A percentile compares a stretch with the other conserved stretches of the same genome.
Evolutionary conservation across 108 stramenopile species (phyloP).

Genomic region (Fistulifera pelliculosa): DNA sequence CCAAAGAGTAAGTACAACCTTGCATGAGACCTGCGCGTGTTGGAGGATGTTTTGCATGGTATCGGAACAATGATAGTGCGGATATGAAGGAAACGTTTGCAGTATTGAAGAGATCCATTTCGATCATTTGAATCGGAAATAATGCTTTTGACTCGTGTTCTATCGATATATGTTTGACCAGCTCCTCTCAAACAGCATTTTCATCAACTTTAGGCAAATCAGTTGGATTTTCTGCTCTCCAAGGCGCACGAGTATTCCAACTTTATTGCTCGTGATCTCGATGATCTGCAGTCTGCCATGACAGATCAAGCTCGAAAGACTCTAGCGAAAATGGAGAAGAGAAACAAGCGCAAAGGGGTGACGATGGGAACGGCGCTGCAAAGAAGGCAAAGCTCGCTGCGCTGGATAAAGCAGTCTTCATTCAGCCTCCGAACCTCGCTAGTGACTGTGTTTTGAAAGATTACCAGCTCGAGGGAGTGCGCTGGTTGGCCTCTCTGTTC

Average conservation of each 20-base stretch:
- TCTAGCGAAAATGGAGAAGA: slow-evolving; percentile 33
- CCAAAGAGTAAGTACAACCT: slow-evolving; percentile 36
- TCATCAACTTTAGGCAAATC: slow-evolving; percentile 30
- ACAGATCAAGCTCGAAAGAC: slow-evolving; percentile 39
- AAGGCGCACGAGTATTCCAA: slow-evolving; percentile 80
- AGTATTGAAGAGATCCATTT: too few species aligned
- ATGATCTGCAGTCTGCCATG: slow-evolving; percentile 67
- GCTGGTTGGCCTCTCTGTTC: slow-evolving; percentile 95
- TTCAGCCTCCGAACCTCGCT: slow-evolving; percentile 73
- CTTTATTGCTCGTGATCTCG: slow-evolving; percentile 77
- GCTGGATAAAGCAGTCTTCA: slow-evolving; percentile 66
- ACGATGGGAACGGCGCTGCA: slow-evolving; percentile 8
- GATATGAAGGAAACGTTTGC: too few species aligned
- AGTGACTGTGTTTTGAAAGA: slow-evolving; percentile 70
- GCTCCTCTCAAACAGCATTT: slow-evolving; percentile 2
- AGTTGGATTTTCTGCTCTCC: slow-evolving; percentile 70
- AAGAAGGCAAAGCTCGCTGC: slow-evolving; percentile 41
- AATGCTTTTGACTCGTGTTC: too few species aligned
- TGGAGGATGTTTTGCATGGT: too few species aligned
- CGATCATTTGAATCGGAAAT: too few species aligned
- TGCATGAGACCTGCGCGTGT: too few species aligned
- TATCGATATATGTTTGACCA: not conserved
- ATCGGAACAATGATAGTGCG: too few species aligned
- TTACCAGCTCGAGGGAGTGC: slow-evolving; percentile 82
- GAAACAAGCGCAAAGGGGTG: slow-evolving; percentile 31